Evolutionary conservation across 495 filamentous ascomycete species (phyloP).

Genomic region (Penicillium chermesinum): DNA sequence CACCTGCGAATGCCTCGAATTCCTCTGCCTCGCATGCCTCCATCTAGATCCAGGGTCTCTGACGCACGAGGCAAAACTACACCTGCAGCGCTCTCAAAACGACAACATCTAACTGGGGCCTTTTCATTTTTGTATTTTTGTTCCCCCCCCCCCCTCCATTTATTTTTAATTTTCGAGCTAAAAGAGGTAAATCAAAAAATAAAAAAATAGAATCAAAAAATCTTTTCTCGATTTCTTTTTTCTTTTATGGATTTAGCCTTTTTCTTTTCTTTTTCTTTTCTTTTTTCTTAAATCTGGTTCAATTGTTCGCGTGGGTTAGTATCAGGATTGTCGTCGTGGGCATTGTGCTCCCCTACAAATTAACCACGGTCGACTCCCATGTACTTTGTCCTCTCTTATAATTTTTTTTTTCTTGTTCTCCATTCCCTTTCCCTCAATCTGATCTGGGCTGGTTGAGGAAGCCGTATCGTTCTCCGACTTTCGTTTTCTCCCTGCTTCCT

Average conservation of each 20-base stretch:
- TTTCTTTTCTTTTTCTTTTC: neutral
- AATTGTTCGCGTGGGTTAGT: conserved; percentile 4
- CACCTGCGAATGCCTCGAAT: no score
- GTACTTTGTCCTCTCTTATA: neutral
- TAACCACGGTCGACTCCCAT: conserved; percentile 8
- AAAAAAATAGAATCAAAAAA: no score
- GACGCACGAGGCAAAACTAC: conserved; percentile 34
- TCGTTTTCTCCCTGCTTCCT: conserved; percentile 13
- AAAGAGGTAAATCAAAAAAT: no score
- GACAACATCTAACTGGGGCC: conserved; percentile 20
- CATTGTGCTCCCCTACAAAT: conserved; percentile 14
- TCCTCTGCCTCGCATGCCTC: conserved; percentile 13
- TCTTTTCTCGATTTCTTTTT: conserved; percentile 9
- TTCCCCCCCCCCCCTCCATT: neutral
- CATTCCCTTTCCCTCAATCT: conserved; percentile 12
- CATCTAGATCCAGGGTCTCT: conserved; percentile 32
- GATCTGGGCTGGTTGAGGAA: conserved; percentile 22
- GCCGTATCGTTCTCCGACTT: conserved; percentile 17
- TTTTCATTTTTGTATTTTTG: conserved; percentile 14
- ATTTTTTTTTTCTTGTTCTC: conserved; percentile 5
- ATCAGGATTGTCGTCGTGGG: conserved; percentile 8
- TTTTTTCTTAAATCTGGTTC: conserved; percentile 1
- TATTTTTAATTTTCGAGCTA: conserved; percentile 14
- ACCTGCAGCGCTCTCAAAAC: conserved; percentile 33
- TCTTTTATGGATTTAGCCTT: conserved; percentile 6